Conservation (phyloP, 2,329 filamentous ascomycete species). For the Cercospora berteroae region DNA sequence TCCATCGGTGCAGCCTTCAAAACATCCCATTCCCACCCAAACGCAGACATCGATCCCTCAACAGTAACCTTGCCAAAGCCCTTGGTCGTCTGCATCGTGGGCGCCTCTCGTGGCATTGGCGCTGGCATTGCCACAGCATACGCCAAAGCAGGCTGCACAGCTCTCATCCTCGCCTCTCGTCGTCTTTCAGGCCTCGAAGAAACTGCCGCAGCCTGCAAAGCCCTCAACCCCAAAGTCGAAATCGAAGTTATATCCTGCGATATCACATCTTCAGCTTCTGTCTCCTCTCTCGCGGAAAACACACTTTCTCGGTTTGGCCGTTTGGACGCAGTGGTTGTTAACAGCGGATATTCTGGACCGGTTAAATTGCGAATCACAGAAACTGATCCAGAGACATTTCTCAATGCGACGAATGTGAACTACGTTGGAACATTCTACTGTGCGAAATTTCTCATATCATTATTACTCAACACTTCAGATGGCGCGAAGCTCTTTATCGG, state of each 20-base stretch:
- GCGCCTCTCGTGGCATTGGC: slow-evolving; percentile 40
- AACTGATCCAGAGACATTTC: slow-evolving; percentile 27
- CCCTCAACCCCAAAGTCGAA: slow-evolving; percentile 29
- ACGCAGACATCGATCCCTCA: slow-evolving; percentile 12
- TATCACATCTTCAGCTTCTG: slow-evolving; percentile 25
- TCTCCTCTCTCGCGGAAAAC: slow-evolving; percentile 23
- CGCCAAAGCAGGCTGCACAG: slow-evolving; percentile 36
- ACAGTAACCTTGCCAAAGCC: slow-evolving; percentile 27
- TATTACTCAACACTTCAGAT: slow-evolving; percentile 17
- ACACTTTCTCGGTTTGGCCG: slow-evolving; percentile 22
- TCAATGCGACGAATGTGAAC: slow-evolving; percentile 30
- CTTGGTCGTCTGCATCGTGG: slow-evolving; percentile 40
- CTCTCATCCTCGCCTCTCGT: slow-evolving; percentile 39
- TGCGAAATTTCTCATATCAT: slow-evolving; percentile 34
- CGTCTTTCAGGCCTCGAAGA: slow-evolving; percentile 33
- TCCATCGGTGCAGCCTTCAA: slow-evolving; percentile 11
- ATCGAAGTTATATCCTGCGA: slow-evolving; percentile 34
- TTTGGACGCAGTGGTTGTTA: slow-evolving; percentile 31
- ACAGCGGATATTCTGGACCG: slow-evolving; percentile 30
- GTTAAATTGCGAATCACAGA: slow-evolving; percentile 26
- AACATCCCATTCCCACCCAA: slow-evolving; percentile 16
- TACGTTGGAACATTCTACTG: slow-evolving; percentile 33
- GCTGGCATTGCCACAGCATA: slow-evolving; percentile 38
- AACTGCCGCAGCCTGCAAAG: slow-evolving; percentile 29
- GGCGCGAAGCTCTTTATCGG: slow-evolving; percentile 37